Base-by-base conservation (phyloP, 805 yeast species). In the Spencermartinsiella europaea region DNA sequence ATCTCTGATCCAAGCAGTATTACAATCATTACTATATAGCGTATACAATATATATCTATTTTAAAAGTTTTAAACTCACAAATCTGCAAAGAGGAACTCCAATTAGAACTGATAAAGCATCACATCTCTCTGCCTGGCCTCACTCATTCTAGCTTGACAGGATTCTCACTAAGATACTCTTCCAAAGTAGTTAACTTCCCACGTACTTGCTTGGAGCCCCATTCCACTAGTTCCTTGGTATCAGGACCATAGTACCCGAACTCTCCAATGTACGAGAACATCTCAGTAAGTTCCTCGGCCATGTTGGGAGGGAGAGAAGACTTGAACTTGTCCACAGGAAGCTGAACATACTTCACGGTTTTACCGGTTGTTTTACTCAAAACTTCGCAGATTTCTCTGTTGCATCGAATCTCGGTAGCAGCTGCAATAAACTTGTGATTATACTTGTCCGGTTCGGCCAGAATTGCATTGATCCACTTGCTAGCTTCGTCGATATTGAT, bases 171-270 rank as follows among this genome's bases (percentile, higher is more conserved):
- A 12, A 25, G 12, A 25, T 25, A 25, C 12, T 25, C 31, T 25
- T 25, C 31, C 10, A 25, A 12, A 25, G 31, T 25, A 12, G 12
- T 12, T 12, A 25, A 12, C 12, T 25, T 25, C 10, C 31, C 31
- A 7, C 31, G 31, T 12, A 12, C 31, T 12, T 25, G 31, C 7
- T 7, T 12, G 12, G 31, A 7, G 7, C 41, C 5, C 40, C 33
- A 34, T 21, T 44, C 38, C 16, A 44, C 47, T 7, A 19, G 15
- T 38, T 44, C 16, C 5, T 40, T 19, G 15, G 34, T 16, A 4
- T 39, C 38, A 15, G 47, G 39, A 12, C 47, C 47, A 16, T 41
- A 44, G 38, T 44, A 44, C 16, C 47, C 47, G 25, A 20, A 44
- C 5, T 44, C 47, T 5, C 28, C 38, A n/a, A 44, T 22, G 19